These are phyloP conservation scores for Pythium rhizo-oryzae DNA, from an alignment of 352 stramenopile species.

Conservation along the genomic window DNA sequence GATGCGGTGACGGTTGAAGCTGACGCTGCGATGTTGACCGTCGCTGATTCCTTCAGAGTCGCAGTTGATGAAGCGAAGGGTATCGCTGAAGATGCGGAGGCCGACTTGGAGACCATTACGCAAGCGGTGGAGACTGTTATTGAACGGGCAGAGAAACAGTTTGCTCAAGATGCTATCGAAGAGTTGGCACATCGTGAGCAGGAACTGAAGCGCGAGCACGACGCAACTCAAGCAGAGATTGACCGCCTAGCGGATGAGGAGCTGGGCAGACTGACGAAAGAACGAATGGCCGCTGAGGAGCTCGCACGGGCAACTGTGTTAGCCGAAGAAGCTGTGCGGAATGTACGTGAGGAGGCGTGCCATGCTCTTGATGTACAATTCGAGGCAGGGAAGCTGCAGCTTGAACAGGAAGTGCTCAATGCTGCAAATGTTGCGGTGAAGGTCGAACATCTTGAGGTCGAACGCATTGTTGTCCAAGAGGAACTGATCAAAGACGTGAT, in stretches of 20 bases:
- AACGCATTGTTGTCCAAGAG: slow-evolving; percentile 12
- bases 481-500: slow-evolving; percentile 12
- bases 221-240: slow-evolving; percentile 17
- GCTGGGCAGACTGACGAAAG: slow-evolving; percentile 1
- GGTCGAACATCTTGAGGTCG: slow-evolving; percentile 10
- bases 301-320: background rate
- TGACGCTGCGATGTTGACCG: background rate
- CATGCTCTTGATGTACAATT: slow-evolving; percentile 10
- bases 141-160: background rate
- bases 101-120: background rate
- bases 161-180: background rate
- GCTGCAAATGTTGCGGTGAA: background rate
- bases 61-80: slow-evolving; percentile 1
- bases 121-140: background rate
- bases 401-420: slow-evolving; percentile 14
- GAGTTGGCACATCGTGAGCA: slow-evolving; percentile 1
- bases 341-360: slow-evolving; percentile 1
- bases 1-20: background rate
- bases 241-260: background rate
- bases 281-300: slow-evolving; percentile 9
- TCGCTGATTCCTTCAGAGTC: background rate
- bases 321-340: slow-evolving; percentile 12
- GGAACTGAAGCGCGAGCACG: slow-evolving; percentile 15
- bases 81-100: slow-evolving; percentile 1
- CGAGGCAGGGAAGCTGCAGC: slow-evolving; percentile 1